A percentile compares a stretch with the other conserved stretches of the same genome.
Conservation (phyloP, 495 filamentous ascomycete genomes). For the Filosporella fistucella region DNA sequence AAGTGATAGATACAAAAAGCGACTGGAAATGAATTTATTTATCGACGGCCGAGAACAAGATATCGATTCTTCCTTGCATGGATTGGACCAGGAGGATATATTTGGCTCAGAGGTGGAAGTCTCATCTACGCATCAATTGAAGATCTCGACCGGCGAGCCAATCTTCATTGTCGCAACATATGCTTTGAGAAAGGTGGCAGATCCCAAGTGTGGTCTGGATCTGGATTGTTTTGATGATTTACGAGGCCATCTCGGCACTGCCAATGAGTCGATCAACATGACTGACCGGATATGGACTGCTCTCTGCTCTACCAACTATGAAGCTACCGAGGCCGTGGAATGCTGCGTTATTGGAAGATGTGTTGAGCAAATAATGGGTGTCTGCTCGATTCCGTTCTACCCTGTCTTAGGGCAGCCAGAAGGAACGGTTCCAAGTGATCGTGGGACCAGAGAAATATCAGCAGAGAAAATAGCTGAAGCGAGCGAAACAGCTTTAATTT, state of each 20-base stretch:
- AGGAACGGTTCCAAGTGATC: no score
- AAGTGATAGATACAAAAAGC: slow-evolving; percentile 4
- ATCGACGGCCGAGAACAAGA: neutral
- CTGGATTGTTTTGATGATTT: neutral
- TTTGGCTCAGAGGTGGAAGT: neutral
- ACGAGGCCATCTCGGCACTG: slow-evolving; percentile 5
- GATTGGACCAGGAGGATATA: neutral
- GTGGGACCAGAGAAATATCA: no score
- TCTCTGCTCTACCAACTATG: neutral
- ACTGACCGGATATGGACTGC: slow-evolving; percentile 10
- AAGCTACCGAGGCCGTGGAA: slow-evolving; percentile 5
- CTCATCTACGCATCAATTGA: neutral
- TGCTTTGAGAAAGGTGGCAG: neutral
- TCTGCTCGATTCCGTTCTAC: slow-evolving; percentile 9
- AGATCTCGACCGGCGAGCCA: neutral
- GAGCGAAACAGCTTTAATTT: slow-evolving; percentile 11
- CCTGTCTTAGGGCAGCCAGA: no score
- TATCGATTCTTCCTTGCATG: neutral
- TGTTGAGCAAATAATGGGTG: slow-evolving; percentile 14
- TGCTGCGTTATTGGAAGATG: slow-evolving; percentile 12
- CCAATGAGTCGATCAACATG: slow-evolving; percentile 2
- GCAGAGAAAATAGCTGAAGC: no score
- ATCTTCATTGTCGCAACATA: slow-evolving; percentile 5
- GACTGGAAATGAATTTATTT: slow-evolving; percentile 6
- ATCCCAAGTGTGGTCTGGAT: neutral